Evolutionary conservation across 2,329 filamentous ascomycete genomes (phyloP).

Genomic region (Aspergillus novofumigatus): DNA sequence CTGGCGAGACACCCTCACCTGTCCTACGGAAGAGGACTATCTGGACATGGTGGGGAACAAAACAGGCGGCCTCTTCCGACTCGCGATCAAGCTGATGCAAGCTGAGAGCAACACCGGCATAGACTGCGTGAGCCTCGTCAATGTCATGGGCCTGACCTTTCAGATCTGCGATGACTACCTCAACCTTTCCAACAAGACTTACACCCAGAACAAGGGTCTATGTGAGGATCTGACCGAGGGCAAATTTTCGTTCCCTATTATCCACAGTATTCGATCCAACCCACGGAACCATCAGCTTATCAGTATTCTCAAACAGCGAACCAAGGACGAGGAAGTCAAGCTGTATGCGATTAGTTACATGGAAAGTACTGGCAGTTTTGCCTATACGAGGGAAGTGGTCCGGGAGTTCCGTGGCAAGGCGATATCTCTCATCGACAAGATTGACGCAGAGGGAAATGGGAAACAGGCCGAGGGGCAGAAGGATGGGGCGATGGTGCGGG

Average conservation of each 20-base stretch:
- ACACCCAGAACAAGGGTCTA: conserved; percentile 84
- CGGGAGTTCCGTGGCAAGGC: conserved; percentile 61
- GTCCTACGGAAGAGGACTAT: conserved; percentile 46
- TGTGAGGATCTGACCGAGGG: conserved; percentile 95
- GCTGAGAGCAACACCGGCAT: conserved; percentile 36
- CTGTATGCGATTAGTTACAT: conserved; percentile 86
- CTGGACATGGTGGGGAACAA: conserved; percentile 49
- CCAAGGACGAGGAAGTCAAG: conserved; percentile 81
- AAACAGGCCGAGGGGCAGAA: conserved; percentile 44
- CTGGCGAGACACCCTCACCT: conserved; percentile 45
- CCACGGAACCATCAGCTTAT: conserved; percentile 63
- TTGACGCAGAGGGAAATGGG: conserved; percentile 49
- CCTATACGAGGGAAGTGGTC: conserved; percentile 71
- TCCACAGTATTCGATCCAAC: conserved; percentile 78
- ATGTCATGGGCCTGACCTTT: conserved; percentile 43
- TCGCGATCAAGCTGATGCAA: conserved; percentile 46
- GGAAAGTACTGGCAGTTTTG: conserved; percentile 84
- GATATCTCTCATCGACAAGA: conserved; percentile 56
- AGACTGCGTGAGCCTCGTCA: conserved; percentile 64
- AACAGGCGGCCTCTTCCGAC: conserved; percentile 45
- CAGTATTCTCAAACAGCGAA: conserved; percentile 90
- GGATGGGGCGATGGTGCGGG: conserved; percentile 55
- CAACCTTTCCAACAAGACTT: conserved; percentile 70
- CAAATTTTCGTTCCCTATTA: conserved; percentile 94
- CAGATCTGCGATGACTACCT: conserved; percentile 70